These are phyloP conservation scores for Lipomyces sp. DNA, from an alignment of 805 yeast species.

Conservation along the genomic window DNA sequence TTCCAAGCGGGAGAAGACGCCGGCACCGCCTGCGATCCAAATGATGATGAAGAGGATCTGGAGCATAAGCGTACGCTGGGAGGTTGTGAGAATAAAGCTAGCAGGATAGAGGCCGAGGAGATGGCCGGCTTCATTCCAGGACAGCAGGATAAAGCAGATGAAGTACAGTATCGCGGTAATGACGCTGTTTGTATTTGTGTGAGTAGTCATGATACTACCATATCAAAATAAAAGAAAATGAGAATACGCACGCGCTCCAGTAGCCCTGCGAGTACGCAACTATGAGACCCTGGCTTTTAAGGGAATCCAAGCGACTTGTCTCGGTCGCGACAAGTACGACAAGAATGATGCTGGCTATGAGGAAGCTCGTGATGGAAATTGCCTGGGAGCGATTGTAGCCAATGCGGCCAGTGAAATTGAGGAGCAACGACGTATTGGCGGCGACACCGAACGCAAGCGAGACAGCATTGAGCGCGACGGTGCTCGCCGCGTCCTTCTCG, in stretches of 20 bases:
- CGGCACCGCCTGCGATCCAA: constrained; percentile 70
- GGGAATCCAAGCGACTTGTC: background rate
- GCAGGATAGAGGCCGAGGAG: constrained; percentile 60
- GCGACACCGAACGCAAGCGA: constrained; percentile 61
- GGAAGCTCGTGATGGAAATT: constrained; percentile 63
- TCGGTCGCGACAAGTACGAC: constrained; percentile 39
- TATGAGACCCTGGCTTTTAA: background rate
- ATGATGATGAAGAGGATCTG: constrained; percentile 61
- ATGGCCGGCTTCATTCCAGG: constrained; percentile 63
- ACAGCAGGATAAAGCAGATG: constrained; percentile 51
- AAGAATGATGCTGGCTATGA: constrained; percentile 54
- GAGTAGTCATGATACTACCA: constrained; percentile 16
- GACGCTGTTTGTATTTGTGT: background rate
- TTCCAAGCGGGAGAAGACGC: constrained; percentile 49
- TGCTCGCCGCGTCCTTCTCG: constrained; percentile 41
- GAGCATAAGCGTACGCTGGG: constrained; percentile 71
- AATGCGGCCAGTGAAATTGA: constrained; percentile 62
- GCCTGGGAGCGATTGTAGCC: constrained; percentile 60
- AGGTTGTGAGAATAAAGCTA: constrained; percentile 58
- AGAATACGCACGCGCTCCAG: constrained; percentile 54
- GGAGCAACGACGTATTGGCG: constrained; percentile 65
- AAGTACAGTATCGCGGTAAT: constrained; percentile 63
- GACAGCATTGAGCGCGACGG: constrained; percentile 57
- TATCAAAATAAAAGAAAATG: constrained; percentile 37
- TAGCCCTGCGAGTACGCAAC: constrained; percentile 57